phyloP scores from a whole-genome alignment of 306 rosid species.

The Prunus padus region DNA sequence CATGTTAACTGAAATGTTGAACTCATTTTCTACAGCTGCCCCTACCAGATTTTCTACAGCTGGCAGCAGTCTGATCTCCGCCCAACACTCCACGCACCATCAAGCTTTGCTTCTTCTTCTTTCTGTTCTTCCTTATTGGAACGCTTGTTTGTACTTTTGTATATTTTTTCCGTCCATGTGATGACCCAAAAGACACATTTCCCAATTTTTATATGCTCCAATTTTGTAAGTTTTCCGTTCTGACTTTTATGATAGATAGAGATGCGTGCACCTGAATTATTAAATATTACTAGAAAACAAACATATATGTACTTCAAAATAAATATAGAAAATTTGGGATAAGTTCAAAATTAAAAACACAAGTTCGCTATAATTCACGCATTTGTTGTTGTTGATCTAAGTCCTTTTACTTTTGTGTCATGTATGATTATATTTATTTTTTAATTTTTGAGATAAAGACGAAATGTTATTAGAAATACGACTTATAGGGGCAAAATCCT shows the following conservation, averaged over 20 bases:
- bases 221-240: not conserved
- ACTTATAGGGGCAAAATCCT: too few species aligned
- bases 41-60: not conserved
- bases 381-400: too few species aligned
- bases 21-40: too few species aligned
- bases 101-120: not conserved
- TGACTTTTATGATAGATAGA: not conserved
- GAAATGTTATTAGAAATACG: too few species aligned
- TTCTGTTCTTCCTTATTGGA: not conserved
- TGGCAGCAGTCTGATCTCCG: not conserved
- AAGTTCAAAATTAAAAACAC: too few species aligned
- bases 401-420: too few species aligned
- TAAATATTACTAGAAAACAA: not conserved
- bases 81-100: constrained; percentile 7
- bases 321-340: too few species aligned
- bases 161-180: not conserved
- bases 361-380: too few species aligned
- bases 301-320: too few species aligned
- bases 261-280: not conserved
- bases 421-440: too few species aligned
- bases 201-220: not conserved
- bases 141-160: not conserved
- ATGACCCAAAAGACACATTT: not conserved
- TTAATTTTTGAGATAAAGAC: too few species aligned
- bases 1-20: too few species aligned